Evolutionary conservation across 352 stramenopile species (phyloP).

Genomic region (Peronospora belbahrii): DNA sequence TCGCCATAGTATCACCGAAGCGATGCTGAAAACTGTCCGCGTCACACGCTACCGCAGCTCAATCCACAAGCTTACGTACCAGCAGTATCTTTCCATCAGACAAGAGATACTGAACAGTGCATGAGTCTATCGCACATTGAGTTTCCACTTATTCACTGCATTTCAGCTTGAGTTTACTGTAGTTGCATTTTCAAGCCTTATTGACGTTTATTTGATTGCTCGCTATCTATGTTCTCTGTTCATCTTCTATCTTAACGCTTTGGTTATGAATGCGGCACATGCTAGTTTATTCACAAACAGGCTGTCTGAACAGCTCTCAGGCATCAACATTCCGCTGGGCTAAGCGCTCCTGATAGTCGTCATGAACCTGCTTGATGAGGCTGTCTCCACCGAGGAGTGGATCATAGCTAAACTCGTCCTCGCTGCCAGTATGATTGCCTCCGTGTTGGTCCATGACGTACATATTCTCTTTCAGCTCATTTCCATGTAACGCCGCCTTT

Average conservation of each 20-base stretch:
- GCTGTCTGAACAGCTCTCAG: constrained; percentile 3
- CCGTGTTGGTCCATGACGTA: constrained; percentile 20
- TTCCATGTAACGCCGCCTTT: constrained; percentile 14
- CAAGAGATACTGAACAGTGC: constrained; percentile 22
- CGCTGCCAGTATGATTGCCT: constrained; percentile 31
- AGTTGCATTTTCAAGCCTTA: constrained; percentile 13
- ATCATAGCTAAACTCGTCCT: constrained; percentile 55
- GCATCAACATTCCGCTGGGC: constrained; percentile 33
- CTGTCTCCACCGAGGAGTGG: constrained; percentile 54
- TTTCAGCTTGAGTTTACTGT: neutral
- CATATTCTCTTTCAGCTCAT: constrained; percentile 21
- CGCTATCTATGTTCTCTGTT: constrained; percentile 11
- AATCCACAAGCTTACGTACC: constrained; percentile 77
- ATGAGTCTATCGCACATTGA: constrained; percentile 8
- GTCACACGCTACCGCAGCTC: constrained; percentile 76
- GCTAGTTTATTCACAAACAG: neutral
- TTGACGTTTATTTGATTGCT: constrained; percentile 22
- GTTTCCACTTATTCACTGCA: neutral
- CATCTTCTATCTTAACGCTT: too few relatives aligned
- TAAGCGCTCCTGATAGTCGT: constrained; percentile 68
- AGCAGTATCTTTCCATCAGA: constrained; percentile 70
- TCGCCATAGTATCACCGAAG: constrained; percentile 39
- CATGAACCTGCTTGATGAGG: constrained; percentile 64
- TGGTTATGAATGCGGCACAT: neutral
- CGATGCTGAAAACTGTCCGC: constrained; percentile 56